Conservation (phyloP, 2,329 filamentous ascomycete species). For the Trichophyton schoenleinii region DNA sequence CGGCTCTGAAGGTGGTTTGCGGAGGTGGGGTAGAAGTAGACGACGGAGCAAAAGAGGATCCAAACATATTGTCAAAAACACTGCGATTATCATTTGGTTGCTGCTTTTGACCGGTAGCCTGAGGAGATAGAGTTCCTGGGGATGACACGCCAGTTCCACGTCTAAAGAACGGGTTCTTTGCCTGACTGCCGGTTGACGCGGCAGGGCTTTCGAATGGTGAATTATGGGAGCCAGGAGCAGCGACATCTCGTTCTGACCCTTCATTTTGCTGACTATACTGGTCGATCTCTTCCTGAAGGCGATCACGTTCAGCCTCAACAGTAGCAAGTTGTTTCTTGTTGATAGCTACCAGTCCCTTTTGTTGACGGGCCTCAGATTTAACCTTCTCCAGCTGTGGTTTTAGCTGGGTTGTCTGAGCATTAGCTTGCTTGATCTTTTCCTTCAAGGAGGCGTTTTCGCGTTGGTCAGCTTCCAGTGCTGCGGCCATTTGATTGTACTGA, state of each 20-base stretch:
- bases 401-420: constrained; percentile 67
- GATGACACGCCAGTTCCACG: constrained; percentile 38
- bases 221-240: constrained; percentile 14
- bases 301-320: constrained; percentile 77
- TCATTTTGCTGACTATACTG: constrained; percentile 45
- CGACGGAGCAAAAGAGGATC: constrained; percentile 48
- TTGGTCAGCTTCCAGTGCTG: constrained; percentile 71
- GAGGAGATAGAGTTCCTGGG: constrained; percentile 39
- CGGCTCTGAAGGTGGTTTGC: constrained; percentile 49
- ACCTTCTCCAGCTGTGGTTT: constrained; percentile 90
- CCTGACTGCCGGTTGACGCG: constrained; percentile 48
- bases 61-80: constrained; percentile 79
- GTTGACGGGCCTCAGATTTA: constrained; percentile 80
- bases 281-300: constrained; percentile 67
- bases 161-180: constrained; percentile 92
- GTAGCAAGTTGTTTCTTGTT: constrained; percentile 96
- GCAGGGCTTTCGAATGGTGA: constrained; percentile 52
- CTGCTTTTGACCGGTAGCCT: constrained; percentile 11
- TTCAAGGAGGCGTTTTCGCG: constrained; percentile 77
- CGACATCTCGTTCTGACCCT: constrained; percentile 46
- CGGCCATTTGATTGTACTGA: constrained; percentile 64
- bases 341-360: constrained; percentile 92
- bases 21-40: constrained; percentile 36
- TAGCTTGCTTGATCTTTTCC: constrained; percentile 73
- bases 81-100: constrained; percentile 42